Evolutionary conservation across 129 eudicot species (phyloP).

Genomic region (Lactuca saligna): DNA sequence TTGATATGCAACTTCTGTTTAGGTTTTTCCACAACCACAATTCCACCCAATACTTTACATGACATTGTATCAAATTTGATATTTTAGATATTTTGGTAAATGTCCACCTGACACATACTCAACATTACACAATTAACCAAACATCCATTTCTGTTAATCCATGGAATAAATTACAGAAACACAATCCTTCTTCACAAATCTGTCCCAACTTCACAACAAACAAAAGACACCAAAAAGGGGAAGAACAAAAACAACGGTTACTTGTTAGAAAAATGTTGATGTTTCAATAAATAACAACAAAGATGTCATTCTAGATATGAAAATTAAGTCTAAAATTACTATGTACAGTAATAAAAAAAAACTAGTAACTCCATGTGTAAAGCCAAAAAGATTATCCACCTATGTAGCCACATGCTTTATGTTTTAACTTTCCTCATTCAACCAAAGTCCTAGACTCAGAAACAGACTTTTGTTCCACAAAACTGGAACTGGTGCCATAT

Average conservation of each 20-base stretch:
- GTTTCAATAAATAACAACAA: constrained; percentile 12
- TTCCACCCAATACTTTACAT: too few relatives aligned
- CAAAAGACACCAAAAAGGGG: background rate
- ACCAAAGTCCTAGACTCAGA: constrained; percentile 19
- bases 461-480: constrained; percentile 23
- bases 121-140: too few relatives aligned
- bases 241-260: background rate
- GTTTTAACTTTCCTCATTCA: constrained; percentile 13
- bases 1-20: too few relatives aligned
- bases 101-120: too few relatives aligned
- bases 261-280: constrained; percentile 4
- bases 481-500: constrained; percentile 24
- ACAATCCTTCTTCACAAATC: too few relatives aligned
- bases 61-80: too few relatives aligned
- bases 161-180: too few relatives aligned
- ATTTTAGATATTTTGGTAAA: too few relatives aligned
- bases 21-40: too few relatives aligned
- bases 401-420: constrained; percentile 5
- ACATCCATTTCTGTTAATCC: too few relatives aligned
- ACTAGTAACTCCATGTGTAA: constrained; percentile 24
- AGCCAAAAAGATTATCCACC: constrained; percentile 11
- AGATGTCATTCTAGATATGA: constrained; percentile 18
- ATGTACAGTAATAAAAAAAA: constrained; percentile 22
- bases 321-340: constrained; percentile 15
- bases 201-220: background rate